Base-by-base conservation (phyloP, 1,284 basidiomycete species). In the Grifola frondosa region DNA sequence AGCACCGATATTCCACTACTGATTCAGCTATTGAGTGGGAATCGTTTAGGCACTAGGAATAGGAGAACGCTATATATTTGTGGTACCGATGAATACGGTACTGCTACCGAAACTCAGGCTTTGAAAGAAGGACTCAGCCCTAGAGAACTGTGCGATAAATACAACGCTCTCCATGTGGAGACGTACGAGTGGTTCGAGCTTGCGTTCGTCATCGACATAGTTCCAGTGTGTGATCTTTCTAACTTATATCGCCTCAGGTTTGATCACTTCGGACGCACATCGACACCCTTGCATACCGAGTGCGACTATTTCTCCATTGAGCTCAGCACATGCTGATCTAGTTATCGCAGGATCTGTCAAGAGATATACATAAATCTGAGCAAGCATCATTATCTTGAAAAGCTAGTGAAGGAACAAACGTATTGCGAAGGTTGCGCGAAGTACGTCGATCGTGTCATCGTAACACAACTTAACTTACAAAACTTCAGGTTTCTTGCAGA, bases 81-180 rank as follows among this genome's bases (percentile, higher is more conserved):
- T 65, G 97, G 97, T 34, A 99, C 97, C 5, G 96, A 99, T 64
- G 96, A 99, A 68, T 99, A 99, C 60, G 96, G 96, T 24, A 99
- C 96, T 2, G 96, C 96, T 0, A 97, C 97, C 1, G 96, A 99
- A 75, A 98, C 95, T 2, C 90, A 97, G 69, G 97, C 96, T 4
- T 67, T 97, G 46, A 97, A 98, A 64, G 97, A 99, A 64, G 86
- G 88, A 1, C 72, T 98, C 20, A 84, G 90, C 6, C 93, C 97
- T 0, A 75, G 80, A 54, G 83, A 89, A 60, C 77, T 99, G 4
- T 97, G 93, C 65, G 92, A 97, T 69, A 97, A 97, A 71, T 98
- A 98, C 66, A 75, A 96, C 61, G 76, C 79, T 22, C 74, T 97
- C 11, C 96, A 99, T 60, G 85, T 83, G 44, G 88, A 92, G 56